Evolutionary conservation across 805 yeast species (phyloP).

Genomic region (Sugiyamaella chiloensis): DNA sequence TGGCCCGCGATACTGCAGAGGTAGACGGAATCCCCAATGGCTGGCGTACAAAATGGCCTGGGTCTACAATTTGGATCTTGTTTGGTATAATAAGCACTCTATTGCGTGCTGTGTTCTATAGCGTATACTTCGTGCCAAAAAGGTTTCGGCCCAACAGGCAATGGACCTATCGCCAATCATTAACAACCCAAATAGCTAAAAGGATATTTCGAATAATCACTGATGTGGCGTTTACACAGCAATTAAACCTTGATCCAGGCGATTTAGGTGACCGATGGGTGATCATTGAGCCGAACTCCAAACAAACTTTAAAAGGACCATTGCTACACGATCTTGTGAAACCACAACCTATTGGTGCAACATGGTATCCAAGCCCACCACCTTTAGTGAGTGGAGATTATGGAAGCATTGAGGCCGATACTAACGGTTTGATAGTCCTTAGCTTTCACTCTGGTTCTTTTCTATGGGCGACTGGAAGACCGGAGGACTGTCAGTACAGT

Average conservation of each 20-base stretch:
- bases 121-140: slow-evolving; percentile 1
- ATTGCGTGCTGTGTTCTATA: neutral
- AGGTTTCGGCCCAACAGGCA: neutral
- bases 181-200: neutral
- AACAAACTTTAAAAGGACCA: neutral
- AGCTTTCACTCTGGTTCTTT: slow-evolving; percentile 4
- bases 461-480: slow-evolving; percentile 8
- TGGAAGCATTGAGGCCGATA: neutral
- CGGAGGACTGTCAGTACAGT: slow-evolving; percentile 2
- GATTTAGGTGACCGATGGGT: neutral
- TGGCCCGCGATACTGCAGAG: neutral
- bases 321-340: neutral
- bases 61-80: neutral
- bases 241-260: neutral
- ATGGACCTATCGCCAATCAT: neutral
- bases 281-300: neutral
- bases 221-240: neutral
- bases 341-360: neutral
- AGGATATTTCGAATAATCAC: neutral
- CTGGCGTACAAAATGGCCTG: slow-evolving; percentile 2
- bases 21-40: neutral
- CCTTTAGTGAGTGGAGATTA: neutral
- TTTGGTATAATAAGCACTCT: neutral
- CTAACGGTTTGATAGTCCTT: neutral
- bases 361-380: neutral